Evolutionary conservation across 2,329 filamentous ascomycete species (phyloP).

Genomic region (Bisporella sp.): DNA sequence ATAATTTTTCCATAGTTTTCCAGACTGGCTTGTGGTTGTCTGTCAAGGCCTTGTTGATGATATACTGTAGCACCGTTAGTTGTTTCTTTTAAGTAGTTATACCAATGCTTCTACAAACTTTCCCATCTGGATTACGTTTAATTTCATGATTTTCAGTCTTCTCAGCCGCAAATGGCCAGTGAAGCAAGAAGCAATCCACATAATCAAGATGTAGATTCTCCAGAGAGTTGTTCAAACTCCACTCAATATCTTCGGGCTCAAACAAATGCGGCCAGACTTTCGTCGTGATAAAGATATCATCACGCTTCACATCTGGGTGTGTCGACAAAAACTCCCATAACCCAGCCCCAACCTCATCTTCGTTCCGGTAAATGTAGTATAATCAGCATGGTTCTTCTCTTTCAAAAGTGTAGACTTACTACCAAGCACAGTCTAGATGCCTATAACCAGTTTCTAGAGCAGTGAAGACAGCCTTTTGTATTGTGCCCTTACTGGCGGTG

Average conservation of each 20-base stretch:
- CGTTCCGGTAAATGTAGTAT: slow-evolving; percentile 56
- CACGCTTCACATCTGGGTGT: slow-evolving; percentile 50
- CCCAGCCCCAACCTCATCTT: slow-evolving; percentile 73
- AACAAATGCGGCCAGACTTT: slow-evolving; percentile 56
- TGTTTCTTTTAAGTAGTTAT: background rate
- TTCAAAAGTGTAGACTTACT: slow-evolving; percentile 32
- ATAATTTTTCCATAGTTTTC: slow-evolving; percentile 65
- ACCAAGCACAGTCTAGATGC: slow-evolving; percentile 66
- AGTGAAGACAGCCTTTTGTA: slow-evolving; percentile 40
- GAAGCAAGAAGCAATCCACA: slow-evolving; percentile 73
- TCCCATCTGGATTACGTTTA: slow-evolving; percentile 42
- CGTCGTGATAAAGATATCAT: slow-evolving; percentile 23
- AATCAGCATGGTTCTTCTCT: background rate
- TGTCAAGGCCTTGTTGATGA: slow-evolving; percentile 56
- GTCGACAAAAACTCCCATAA: slow-evolving; percentile 61
- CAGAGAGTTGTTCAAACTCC: slow-evolving; percentile 65
- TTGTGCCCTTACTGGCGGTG: slow-evolving; percentile 31
- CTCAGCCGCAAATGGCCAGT: slow-evolving; percentile 77
- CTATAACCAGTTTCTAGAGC: slow-evolving; percentile 61
- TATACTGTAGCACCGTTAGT: slow-evolving; percentile 33
- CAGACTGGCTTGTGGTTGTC: slow-evolving; percentile 59
- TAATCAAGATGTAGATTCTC: slow-evolving; percentile 69
- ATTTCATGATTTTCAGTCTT: slow-evolving; percentile 61
- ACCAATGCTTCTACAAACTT: slow-evolving; percentile 28
- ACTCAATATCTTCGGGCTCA: slow-evolving; percentile 50